Base-by-base conservation (phyloP, 1,284 basidiomycete species). In the Malassezia equina region DNA sequence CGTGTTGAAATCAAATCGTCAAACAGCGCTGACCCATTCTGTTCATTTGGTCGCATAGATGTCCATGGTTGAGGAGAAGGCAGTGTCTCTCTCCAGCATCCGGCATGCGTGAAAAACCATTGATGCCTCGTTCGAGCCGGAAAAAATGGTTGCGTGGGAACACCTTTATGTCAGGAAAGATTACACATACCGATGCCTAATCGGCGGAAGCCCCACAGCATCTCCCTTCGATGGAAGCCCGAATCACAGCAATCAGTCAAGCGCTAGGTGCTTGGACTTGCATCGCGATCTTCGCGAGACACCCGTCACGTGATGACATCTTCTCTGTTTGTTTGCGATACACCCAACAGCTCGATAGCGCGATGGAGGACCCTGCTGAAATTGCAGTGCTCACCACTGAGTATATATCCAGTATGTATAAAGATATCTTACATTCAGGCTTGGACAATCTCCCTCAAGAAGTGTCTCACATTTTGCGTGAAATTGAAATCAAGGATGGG, bases 401-500 rank as follows among this genome's bases (percentile, higher is more conserved):
- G 55, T 73, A 63, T 52, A 63, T 71, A 36, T 64, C 65, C 1
- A 59, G 59, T 61, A 50, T 42, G 59, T 61, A 27, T 15, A 24
- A 24, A 19, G n/a, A 15, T 21, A 36, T 45, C 47, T 39, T 2
- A 39, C 23, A 19, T 5, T 19, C 25, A 55, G 54, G 60, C 15
- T 52, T 73, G 7, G 70, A 73, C 61, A 73, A 72, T 29, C 48
- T 73, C 31, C 69, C 71, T 2, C 63, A 63, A 21, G 70, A 73
- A 43, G 66, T 73, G n/a, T 60, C 55, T 9, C 70, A 72, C 44
- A 59, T 70, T 41, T 47, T 73, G 47, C 67, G 69, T 43, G 71
- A 73, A 55, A 72, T 73, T 36, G 65, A 72, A 33, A 64, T 71
- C 49, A 73, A 73, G 53, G 71, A 73, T 48, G 58, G 52, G 44